A percentile compares a stretch with the other conserved stretches of the same genome.
Evolutionary conservation across 1,284 basidiomycete species (phyloP).

Genomic region (Puccinia horiana): DNA sequence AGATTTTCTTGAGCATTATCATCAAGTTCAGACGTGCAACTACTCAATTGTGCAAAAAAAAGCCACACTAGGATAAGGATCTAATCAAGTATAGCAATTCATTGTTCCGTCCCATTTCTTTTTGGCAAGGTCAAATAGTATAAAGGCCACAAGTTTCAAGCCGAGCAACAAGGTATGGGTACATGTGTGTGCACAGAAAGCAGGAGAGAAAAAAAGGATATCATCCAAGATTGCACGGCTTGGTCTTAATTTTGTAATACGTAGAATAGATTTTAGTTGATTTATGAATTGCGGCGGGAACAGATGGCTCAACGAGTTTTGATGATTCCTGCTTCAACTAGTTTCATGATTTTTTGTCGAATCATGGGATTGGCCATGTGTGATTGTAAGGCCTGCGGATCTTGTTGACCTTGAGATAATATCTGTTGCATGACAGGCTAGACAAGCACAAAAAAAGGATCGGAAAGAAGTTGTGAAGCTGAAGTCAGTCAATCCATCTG

Average conservation of each 20-base stretch:
- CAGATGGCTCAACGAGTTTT: constrained; percentile 54
- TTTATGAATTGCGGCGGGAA: too few species aligned
- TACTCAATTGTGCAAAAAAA: background rate
- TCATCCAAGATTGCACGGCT: background rate
- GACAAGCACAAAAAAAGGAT: background rate
- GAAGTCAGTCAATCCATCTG: background rate
- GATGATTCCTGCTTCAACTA: constrained; percentile 91
- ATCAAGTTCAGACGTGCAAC: background rate
- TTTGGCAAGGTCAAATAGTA: background rate
- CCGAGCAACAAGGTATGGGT: background rate
- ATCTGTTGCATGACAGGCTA: constrained; percentile 62
- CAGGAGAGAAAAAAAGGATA: background rate
- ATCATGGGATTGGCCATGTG: constrained; percentile 95
- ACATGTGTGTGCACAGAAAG: background rate
- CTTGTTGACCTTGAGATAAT: constrained; percentile 85
- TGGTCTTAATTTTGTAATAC: background rate
- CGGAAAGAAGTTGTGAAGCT: background rate
- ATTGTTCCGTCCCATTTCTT: background rate
- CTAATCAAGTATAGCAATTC: background rate
- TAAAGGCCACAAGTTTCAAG: background rate
- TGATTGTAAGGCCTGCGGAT: constrained; percentile 86
- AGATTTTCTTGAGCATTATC: too few species aligned
- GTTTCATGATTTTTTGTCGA: constrained; percentile 81
- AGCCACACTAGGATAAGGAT: background rate
- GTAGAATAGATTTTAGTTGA: background rate